phyloP scores from a whole-genome alignment of 31 red algal genomes.

The Endocladia muricata region DNA sequence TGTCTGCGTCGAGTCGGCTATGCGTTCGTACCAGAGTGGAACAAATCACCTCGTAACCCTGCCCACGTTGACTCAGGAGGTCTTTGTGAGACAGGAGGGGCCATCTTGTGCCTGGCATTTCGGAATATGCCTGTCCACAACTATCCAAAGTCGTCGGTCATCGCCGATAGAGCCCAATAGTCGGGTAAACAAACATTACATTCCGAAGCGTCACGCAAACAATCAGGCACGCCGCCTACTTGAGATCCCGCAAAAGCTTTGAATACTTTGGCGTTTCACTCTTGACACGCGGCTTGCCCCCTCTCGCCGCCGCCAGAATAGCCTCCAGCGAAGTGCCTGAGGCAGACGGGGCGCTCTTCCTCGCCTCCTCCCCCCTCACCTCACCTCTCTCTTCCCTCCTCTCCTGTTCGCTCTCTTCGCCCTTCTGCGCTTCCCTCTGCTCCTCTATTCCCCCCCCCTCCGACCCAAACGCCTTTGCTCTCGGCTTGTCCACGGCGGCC shows the following conservation, averaged over 20 bases:
- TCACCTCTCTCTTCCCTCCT: not conserved
- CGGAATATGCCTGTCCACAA: too few species aligned
- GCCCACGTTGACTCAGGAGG: too few species aligned
- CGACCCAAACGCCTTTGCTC: slow-evolving; percentile 28
- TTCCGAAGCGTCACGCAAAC: too few species aligned
- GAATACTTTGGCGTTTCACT: slow-evolving; percentile 60
- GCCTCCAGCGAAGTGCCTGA: slow-evolving; percentile 49
- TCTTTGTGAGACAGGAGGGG: too few species aligned
- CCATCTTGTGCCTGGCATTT: too few species aligned
- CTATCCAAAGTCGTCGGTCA: too few species aligned
- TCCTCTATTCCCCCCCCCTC: not conserved
- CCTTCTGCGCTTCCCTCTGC: not conserved
- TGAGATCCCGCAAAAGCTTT: slow-evolving; percentile 51
- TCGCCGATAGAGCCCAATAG: too few species aligned
- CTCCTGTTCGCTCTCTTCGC: slow-evolving; percentile 1
- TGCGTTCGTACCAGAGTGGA: too few species aligned
- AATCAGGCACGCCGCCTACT: not conserved
- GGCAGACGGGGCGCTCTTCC: not conserved
- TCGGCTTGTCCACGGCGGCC: not conserved
- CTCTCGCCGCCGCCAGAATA: slow-evolving; percentile 49
- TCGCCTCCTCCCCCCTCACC: not conserved
- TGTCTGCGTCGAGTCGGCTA: too few species aligned
- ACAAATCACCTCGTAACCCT: too few species aligned
- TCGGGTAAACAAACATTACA: too few species aligned
- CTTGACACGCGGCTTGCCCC: not conserved